Evolutionary conservation across 306 rosid genomes (phyloP), one percentile per base, ranked within the genome.

Genomic region (Prunus mume): DNA sequence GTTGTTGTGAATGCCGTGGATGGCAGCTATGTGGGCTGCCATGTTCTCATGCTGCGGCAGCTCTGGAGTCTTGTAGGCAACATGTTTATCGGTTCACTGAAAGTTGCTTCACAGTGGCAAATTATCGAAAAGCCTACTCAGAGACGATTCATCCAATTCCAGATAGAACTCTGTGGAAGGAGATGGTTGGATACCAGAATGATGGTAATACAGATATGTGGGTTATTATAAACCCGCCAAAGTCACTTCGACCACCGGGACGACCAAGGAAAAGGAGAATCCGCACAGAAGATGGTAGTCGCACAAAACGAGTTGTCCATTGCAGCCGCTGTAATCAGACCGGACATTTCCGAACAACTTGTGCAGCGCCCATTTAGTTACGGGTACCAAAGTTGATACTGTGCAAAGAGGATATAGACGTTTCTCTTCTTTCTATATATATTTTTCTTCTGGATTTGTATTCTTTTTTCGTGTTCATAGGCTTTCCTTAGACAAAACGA

Each of bases 301-400:
- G 84, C 14, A 68, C 60, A 9, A 87, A 87, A 69, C 84, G 90
- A 1, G 86, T 84, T 22, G 90, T 87, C 77, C 90, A 87, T 75
- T 84, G 90, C 65, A 87, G 90, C 77, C 83, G 90, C 19, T 87
- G 90, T 75, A 84, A 87, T 73, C 88, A 87, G 73, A 81, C 88
- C 7, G 90, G 90, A 10, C 90, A 87, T 46, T 87, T 87, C 74
- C 74, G 88, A 74, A 84, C 90, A 43, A 86, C 90, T 52, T 87
- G 90, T 79, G 60, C 90, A 46, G 90, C 88, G 11, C 90, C 85
- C 50, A 87, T 87, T 22, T 84, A 80, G 78, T 52, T 14, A 18
- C 17, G 63, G 4, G 27, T 1, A 19, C 52, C 22, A 27, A 32
- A 14, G 65, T 30, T 46, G 28, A 56, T 30, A 71, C 49, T 47